These are phyloP conservation scores for Escovopsis sp. DNA, from an alignment of 2,329 filamentous ascomycete species.

Conservation along the genomic window DNA sequence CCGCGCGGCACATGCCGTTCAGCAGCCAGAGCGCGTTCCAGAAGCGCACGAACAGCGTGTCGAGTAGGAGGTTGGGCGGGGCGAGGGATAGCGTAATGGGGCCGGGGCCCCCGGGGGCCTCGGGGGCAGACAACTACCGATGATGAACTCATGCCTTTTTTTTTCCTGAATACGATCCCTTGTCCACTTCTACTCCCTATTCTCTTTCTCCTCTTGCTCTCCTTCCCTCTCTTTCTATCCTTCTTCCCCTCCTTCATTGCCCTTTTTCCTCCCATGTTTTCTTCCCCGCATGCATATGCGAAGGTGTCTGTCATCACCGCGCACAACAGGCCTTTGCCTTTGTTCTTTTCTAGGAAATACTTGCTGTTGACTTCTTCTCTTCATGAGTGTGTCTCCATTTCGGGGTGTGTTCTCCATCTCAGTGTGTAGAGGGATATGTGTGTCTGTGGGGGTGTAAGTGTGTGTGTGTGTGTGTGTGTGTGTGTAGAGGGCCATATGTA, in stretches of 20 bases:
- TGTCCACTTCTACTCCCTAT: constrained; percentile 1
- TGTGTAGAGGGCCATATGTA: no score
- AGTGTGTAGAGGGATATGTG: no score
- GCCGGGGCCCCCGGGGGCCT: constrained; percentile 21
- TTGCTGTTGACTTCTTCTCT: no score
- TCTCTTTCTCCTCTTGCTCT: constrained; percentile 3
- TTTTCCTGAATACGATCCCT: constrained; percentile 1
- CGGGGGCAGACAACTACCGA: constrained; percentile 28
- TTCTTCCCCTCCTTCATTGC: constrained; percentile 1
- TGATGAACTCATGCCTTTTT: constrained; percentile 18
- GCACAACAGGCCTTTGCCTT: no score
- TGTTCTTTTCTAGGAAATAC: no score
- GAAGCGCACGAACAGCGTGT: constrained; percentile 30
- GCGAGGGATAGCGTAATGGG: constrained; percentile 25
- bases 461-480: no score
- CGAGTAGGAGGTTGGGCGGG: constrained; percentile 21
- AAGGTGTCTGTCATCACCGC: no score
- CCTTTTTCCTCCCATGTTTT: no score
- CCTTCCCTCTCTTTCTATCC: constrained; percentile 2
- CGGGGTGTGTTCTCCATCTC: no score
- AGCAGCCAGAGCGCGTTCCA: constrained; percentile 26
- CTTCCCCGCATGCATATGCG: no score
- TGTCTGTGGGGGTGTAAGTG: no score
- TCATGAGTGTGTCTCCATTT: no score
- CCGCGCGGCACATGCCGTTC: constrained; percentile 27